Base-by-base conservation (phyloP, 2,329 filamentous ascomycete genomes). In the Chaetomium globosum region DNA sequence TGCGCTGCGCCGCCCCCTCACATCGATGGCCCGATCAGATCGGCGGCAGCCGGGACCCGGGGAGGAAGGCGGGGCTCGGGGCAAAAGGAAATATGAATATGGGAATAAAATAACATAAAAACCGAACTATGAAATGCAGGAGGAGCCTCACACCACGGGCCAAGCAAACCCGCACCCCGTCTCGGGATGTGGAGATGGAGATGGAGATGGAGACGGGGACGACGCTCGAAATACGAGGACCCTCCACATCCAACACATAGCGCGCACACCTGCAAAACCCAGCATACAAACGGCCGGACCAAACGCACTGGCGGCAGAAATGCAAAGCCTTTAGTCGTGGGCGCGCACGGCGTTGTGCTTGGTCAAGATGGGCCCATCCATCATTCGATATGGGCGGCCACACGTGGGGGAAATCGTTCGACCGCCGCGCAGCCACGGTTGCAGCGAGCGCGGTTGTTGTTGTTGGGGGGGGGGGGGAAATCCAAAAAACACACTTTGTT, bases 391-490 rank as follows among this genome's bases (percentile, higher is more conserved):
- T 57, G 39, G 39, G 23, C 57, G 48, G 9, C 61, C 53, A 57
- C 59, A 64, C 59, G 65, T 57, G 62, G 65, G 59, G 59, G 62
- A 26, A 59, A 64, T 67, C 57, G 65, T 64, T 62, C 65, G 65
- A 66, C 39, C 39, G 39, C 39, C 60, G 16, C 12, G 51, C 55
- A 8, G 19, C 21, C 6, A 16, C 26, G 53, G 51, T 57, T 61
- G 57, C 58, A 60, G 36, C 13, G 16, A 19, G 16, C 39, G 39
- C 39, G 39, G 36, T 9, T 21, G 21, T 39, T 49, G 8, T 12
- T 23, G 19, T n/a, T n/a, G 48, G 7, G 13, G 13, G 4, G 16
- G n/a, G n/a, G n/a, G n/a, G n/a, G n/a, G n/a, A n/a, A n/a, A n/a
- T n/a, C n/a, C n/a, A n/a, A n/a, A n/a, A n/a, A n/a, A n/a, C n/a